phyloP scores from a whole-genome alignment of 2,329 filamentous ascomycete genomes.

The Penicillium oxalicum region DNA sequence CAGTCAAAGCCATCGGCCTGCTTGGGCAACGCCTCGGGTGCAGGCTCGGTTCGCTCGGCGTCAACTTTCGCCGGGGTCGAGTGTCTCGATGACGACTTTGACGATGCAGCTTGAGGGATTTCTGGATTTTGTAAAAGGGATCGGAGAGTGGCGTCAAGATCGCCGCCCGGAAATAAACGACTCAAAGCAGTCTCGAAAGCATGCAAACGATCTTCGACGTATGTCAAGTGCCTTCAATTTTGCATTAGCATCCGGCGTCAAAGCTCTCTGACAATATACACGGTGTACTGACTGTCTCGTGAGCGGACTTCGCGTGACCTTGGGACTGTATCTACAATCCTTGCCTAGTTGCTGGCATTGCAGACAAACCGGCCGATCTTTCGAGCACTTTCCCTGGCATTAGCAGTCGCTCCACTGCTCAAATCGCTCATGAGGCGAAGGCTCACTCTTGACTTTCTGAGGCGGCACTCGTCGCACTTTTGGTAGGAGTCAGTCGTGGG shows the following conservation, averaged over 20 bases:
- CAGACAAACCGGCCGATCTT: slow-evolving; percentile 36
- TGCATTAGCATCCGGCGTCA: slow-evolving; percentile 11
- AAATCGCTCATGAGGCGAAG: background rate
- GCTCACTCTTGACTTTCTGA: slow-evolving; percentile 36
- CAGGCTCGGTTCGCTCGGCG: slow-evolving; percentile 30
- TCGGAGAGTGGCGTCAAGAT: slow-evolving; percentile 35
- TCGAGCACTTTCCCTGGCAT: slow-evolving; percentile 32
- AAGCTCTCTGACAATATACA: slow-evolving; percentile 3
- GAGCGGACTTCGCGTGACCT: slow-evolving; percentile 37
- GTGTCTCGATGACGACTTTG: slow-evolving; percentile 35
- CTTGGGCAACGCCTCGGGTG: slow-evolving; percentile 41
- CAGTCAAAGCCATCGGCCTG: slow-evolving; percentile 37
- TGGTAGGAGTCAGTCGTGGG: slow-evolving; percentile 1
- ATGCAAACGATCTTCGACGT: slow-evolving; percentile 37
- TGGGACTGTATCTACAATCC: slow-evolving; percentile 40
- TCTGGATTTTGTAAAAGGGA: slow-evolving; percentile 36
- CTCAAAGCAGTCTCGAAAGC: slow-evolving; percentile 35
- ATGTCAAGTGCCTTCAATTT: slow-evolving; percentile 31
- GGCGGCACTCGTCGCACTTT: slow-evolving; percentile 38
- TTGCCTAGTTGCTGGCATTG: slow-evolving; percentile 38
- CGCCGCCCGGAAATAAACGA: slow-evolving; percentile 35
- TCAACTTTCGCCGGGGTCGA: slow-evolving; percentile 33
- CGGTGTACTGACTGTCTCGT: slow-evolving; percentile 34
- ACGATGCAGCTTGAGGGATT: slow-evolving; percentile 28
- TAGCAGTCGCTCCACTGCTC: background rate